Base-by-base conservation (phyloP, 345 rosid genomes). In the Cardamine resedifolia region DNA sequence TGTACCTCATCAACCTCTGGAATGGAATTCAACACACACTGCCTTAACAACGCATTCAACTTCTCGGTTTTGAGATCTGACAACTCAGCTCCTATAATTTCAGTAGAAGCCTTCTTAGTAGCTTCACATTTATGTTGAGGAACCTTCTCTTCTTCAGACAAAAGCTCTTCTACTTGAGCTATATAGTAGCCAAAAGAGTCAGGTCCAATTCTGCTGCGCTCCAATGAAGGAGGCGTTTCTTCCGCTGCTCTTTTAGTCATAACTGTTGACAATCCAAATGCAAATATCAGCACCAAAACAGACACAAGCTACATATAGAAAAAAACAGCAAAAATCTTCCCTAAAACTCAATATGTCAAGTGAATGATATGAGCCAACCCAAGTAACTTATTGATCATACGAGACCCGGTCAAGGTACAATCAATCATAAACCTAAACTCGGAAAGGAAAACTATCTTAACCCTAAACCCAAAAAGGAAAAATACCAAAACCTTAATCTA, bases 21-120 rank as follows among this genome's bases (percentile, higher is more conserved):
- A 49, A 18, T 2, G 21, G 67, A 38, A 48, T 76, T 56, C 44
- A 0, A 2, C 48, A 76, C 62, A n/a, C 71, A 70, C 60, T 76
- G 66, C 47, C 76, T 56, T 64, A 76, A 64, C 48, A 76, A 64
- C 1, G 39, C 31, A 39, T 76, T 76, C 67, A 76, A 64, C 71
- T 70, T 76, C 23, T 76, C 79, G 0, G 2, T 38, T 38, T 61
- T 70, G 3, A 34, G 39, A 45, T 43, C 16, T 48, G 79, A 76
- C 16, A 75, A 31, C 26, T 45, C 43, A 45, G 79, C 58, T 75
- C 79, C 79, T n/a, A 68, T 31, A n/a, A 7, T n/a, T 34, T 53
- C 74, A 34, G 64, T 43, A 41, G 57, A 68, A 67, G 68, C 26
- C 41, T 39, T 50, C 4, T n/a, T 24, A 28, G 24, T 4, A 44